These are phyloP conservation scores for Fusarium kyushuense DNA, from an alignment of 2,329 filamentous ascomycete species.

Conservation along the genomic window DNA sequence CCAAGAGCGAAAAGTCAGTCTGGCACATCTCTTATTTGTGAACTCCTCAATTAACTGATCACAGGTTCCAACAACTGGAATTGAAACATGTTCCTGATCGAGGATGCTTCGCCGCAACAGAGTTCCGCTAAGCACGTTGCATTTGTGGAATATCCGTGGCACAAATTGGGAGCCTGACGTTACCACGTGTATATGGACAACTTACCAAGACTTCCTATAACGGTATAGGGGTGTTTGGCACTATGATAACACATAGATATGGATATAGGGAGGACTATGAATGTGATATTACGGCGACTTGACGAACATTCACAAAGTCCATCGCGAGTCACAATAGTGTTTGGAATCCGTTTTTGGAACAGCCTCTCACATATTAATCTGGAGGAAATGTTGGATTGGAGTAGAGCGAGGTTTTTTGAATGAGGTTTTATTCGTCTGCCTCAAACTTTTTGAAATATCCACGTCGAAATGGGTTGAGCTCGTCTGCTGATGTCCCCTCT, in stretches of 20 bases:
- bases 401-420: conserved; percentile 37
- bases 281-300: conserved; percentile 38
- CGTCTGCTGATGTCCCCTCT: conserved; percentile 65
- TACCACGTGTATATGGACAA: conserved; percentile 10
- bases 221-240: conserved; percentile 20
- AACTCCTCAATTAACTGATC: conserved; percentile 6
- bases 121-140: conserved; percentile 69
- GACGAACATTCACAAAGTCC: conserved; percentile 31
- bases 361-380: conserved; percentile 35
- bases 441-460: conserved; percentile 70
- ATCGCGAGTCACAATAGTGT: conserved; percentile 28
- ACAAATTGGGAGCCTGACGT: conserved; percentile 10
- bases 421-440: conserved; percentile 47
- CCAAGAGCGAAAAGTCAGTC: conserved; percentile 94
- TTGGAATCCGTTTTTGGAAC: conserved; percentile 26
- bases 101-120: conserved; percentile 86
- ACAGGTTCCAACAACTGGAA: conserved; percentile 91
- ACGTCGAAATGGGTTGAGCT: conserved; percentile 70
- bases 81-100: conserved; percentile 87
- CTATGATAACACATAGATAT: conserved; percentile 44
- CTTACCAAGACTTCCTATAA: conserved; percentile 18
- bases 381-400: conserved; percentile 43
- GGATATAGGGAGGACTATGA: conserved; percentile 33
- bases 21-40: neutral
- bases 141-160: neutral